Percentiles rank a stretch among this genome's conserved stretches.
phyloP scores from a whole-genome alignment of 75 land plant species.

The Adiantum capillusveneris region DNA sequence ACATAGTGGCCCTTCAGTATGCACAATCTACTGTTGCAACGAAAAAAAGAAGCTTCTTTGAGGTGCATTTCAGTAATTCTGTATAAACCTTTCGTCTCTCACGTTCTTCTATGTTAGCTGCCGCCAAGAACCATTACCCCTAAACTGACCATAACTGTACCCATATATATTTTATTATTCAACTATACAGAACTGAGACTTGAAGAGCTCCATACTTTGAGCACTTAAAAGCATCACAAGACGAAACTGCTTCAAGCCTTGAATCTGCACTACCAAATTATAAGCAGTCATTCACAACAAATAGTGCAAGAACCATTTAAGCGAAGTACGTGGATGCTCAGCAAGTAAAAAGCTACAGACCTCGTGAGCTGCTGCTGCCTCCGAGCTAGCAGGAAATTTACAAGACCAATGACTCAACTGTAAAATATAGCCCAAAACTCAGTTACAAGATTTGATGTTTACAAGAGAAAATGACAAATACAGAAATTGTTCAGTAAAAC shows the following conservation, averaged over 20 bases:
- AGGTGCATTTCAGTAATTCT: too few relatives aligned
- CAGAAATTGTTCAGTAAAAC: neutral
- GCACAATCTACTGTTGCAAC: too few relatives aligned
- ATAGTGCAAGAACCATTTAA: neutral
- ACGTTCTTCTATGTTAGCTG: too few relatives aligned
- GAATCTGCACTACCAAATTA: slow-evolving; percentile 32
- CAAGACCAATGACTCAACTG: slow-evolving; percentile 84
- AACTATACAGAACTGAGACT: slow-evolving; percentile 1
- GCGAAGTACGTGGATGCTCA: too few relatives aligned
- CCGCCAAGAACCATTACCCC: too few relatives aligned
- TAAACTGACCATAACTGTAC: too few relatives aligned
- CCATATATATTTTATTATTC: too few relatives aligned
- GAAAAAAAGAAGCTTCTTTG: too few relatives aligned
- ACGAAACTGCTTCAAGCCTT: slow-evolving; percentile 49
- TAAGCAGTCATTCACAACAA: too few relatives aligned
- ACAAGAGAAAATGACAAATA: neutral
- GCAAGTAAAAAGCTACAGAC: slow-evolving; percentile 21
- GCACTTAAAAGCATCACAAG: slow-evolving; percentile 72
- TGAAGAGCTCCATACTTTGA: slow-evolving; percentile 14
- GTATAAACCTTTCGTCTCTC: too few relatives aligned
- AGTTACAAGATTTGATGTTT: neutral
- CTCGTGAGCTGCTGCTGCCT: slow-evolving; percentile 43
- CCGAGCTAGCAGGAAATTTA: slow-evolving; percentile 47
- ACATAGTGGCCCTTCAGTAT: too few relatives aligned
- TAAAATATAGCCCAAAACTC: slow-evolving; percentile 12